Evolutionary conservation across 306 rosid genomes (phyloP).

Genomic region (Vicia villosa): DNA sequence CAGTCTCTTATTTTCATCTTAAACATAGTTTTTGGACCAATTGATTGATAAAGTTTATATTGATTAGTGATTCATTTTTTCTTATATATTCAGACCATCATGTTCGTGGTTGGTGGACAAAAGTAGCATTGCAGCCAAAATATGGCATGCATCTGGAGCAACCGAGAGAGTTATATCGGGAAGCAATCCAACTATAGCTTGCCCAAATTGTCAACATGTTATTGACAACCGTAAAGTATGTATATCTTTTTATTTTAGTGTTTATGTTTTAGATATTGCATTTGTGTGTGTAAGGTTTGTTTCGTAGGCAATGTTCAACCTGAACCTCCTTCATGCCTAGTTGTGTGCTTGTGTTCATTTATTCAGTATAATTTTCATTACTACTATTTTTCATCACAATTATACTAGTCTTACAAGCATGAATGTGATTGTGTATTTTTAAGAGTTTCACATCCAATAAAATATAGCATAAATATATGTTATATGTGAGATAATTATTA

Average conservation of each 20-base stretch:
- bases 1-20: neutral
- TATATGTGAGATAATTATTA: too few species aligned
- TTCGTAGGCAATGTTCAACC: constrained; percentile 3
- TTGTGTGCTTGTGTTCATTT: neutral
- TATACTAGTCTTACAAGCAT: too few species aligned
- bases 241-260: neutral
- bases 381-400: too few species aligned
- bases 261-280: constrained; percentile 1
- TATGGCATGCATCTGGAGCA: constrained; percentile 65
- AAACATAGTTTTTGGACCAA: constrained; percentile 1
- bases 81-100: constrained; percentile 55
- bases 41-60: neutral
- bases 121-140: constrained; percentile 75
- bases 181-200: constrained; percentile 75
- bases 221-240: constrained; percentile 80
- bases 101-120: constrained; percentile 83
- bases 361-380: too few species aligned
- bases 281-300: constrained; percentile 10
- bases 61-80: constrained; percentile 19
- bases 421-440: too few species aligned
- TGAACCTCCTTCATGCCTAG: neutral
- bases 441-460: too few species aligned
- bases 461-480: too few species aligned
- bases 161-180: constrained; percentile 52
- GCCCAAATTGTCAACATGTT: constrained; percentile 69